A percentile compares a stretch with the other conserved stretches of the same genome.
Evolutionary conservation across 257 asterid species (phyloP).

Genomic region (Craterostigma plantagineum): DNA sequence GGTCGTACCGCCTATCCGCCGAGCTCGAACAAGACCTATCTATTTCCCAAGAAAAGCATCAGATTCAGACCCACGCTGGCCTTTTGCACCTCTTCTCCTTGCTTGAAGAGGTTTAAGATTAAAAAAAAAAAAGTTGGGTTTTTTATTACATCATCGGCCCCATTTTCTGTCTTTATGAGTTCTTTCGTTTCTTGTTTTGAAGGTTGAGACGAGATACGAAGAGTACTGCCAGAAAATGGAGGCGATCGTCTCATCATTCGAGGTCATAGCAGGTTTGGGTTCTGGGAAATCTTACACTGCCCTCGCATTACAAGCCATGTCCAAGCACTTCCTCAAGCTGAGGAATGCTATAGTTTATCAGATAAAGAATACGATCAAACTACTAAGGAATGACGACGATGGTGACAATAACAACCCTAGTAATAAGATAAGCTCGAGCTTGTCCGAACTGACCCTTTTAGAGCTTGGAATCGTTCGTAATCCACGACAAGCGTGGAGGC

Average conservation of each 20-base stretch:
- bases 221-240: conserved; percentile 51
- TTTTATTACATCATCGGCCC: too few relatives aligned
- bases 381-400: conserved; percentile 1
- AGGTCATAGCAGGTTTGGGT: conserved; percentile 52
- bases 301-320: conserved; percentile 79
- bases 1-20: conserved; percentile 25
- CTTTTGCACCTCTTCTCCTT: conserved; percentile 51
- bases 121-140: background rate
- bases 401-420: too few relatives aligned
- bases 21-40: conserved; percentile 39
- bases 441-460: conserved; percentile 45
- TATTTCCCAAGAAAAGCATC: conserved; percentile 21
- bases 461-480: conserved; percentile 38
- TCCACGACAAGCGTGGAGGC: conserved; percentile 56
- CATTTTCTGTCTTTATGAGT: too few relatives aligned
- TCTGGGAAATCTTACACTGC: conserved; percentile 67
- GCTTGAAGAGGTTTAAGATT: conserved; percentile 81
- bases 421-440: conserved; percentile 21
- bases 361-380: too few relatives aligned
- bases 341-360: conserved; percentile 46
- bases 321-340: conserved; percentile 55
- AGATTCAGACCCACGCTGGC: conserved; percentile 22
- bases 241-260: conserved; percentile 46
- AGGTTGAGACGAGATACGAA: conserved; percentile 79
- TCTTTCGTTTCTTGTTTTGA: background rate